Base-by-base conservation (phyloP, 1,284 basidiomycete species). In the Phylloporus gajari region DNA sequence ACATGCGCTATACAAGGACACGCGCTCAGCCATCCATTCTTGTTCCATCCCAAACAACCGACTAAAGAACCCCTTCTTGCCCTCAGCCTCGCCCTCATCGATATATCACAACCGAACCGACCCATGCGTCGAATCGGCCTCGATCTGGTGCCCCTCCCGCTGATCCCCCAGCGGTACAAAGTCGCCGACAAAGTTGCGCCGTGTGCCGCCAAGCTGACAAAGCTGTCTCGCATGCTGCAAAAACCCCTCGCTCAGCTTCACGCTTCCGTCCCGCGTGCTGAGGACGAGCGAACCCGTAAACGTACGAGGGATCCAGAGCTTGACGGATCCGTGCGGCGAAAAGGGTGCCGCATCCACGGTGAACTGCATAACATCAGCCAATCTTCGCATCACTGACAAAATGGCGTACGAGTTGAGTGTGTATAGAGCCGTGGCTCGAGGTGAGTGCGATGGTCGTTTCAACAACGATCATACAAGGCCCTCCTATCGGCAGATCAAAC, bases 111-210 rank as follows among this genome's bases (percentile, higher is more conserved):
- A 4, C 6, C 65, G 60, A 19, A 80, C 65, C 7, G 53, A 72
- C 3, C 75, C 78, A 46, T 81, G 70, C 19, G 19, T 25, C 5
- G 69, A 6, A 6, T 40, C 40, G 40, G 13, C 48, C 13, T 77
- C 72, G 15, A 78, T 15, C 25, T 69, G 69, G 7, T 59, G 27
- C n/a, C n/a, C n/a, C 7, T 59, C 30, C 79, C 79, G 81, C 2
- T 19, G 72, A 17, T 75, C 73, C 9, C 61, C 70, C 12, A 78
- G 35, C 35, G 32, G 13, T 13, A 21, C 6, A 13, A 81, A 75
- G 61, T 79, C 71, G 12, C 79, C 78, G 27, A 82, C 38, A 67
- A 79, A 82, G 61, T 72, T 79, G 38, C 72, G 71, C 30, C 68
- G 71, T n/a, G 42, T 48, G 27, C 21, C 8, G 6, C 64, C 72